Evolutionary conservation across 306 rosid genomes (phyloP), one percentile per base, ranked within the genome.

Genomic region (Luffa acutangula): DNA sequence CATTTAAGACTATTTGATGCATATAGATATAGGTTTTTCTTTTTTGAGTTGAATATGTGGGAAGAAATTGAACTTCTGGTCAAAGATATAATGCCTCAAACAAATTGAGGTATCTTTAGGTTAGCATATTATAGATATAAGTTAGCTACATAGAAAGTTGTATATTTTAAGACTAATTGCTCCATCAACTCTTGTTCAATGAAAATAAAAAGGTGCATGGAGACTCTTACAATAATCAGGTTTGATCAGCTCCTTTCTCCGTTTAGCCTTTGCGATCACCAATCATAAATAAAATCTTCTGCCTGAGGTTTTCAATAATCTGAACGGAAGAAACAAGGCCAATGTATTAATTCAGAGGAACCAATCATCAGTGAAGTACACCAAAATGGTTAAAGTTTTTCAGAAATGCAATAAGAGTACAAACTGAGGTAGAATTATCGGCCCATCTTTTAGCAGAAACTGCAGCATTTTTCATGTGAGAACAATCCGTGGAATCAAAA

Each of bases 401-500:
- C 41, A 25, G 77, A 8, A 72, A 48, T 13, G 25, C 6, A 46
- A 34, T 51, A 48, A 51, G 4, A 46, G 34, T 51, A 72, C 75
- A 70, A 67, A 37, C 98, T 93, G 20, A 56, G 80, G 81, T 75
- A 71, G 90, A 89, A 78, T 48, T 66, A 77, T 80, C 83, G 45
- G 87, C 92, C 98, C 98, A 92, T 84, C 83, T 85, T 79, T 80
- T 86, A 78, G 90, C 77, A 56, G 89, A 85, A 49, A 76, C 76
- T 79, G 93, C 97, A 70, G 93, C 85, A 48, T 78, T 80, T 90
- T 82, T 87, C 70, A 95, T 85, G 87, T 92, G 96, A 83, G 90
- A 86, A 86, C 88, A 86, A 31, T 79, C 84, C 5, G 56, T 75
- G 57, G 89, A 76, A 86, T 92, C 93, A 78, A 89, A 89, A 76